Conservation (phyloP, 768 basidiomycete species). For the Gloeophyllum trabeum region DNA sequence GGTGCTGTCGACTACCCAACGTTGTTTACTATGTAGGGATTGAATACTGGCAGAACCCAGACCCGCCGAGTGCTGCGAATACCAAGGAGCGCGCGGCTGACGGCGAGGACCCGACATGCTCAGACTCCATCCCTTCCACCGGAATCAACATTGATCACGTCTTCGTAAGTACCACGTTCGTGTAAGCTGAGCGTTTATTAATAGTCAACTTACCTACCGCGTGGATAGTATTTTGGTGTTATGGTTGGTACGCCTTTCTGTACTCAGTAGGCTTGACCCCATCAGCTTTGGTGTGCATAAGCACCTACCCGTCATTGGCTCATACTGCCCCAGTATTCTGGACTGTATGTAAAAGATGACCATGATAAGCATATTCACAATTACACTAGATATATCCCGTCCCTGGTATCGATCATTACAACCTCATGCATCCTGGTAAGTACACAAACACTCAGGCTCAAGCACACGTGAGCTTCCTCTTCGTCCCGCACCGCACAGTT, state of each 20-base stretch:
- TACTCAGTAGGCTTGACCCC: not conserved
- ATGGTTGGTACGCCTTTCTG: not conserved
- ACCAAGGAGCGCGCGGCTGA: not conserved
- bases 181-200: not conserved
- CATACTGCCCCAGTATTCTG: too few relatives aligned
- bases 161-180: not conserved
- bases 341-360: too few relatives aligned
- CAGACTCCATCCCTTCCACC: not conserved
- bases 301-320: too few relatives aligned
- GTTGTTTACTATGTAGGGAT: not conserved
- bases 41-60: not conserved
- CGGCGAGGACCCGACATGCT: constrained; percentile 1
- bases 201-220: not conserved
- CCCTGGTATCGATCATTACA: too few relatives aligned
- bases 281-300: too few relatives aligned
- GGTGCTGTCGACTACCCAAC: not conserved
- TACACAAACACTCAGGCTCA: too few relatives aligned
- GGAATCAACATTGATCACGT: not conserved
- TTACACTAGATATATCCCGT: too few relatives aligned
- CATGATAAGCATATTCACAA: too few relatives aligned
- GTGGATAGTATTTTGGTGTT: not conserved
- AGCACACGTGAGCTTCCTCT: too few relatives aligned
- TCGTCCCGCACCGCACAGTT: too few relatives aligned
- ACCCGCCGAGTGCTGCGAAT: not conserved
- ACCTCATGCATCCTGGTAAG: too few relatives aligned